These are phyloP conservation scores for Cyberlindnera subsufficiens DNA, from an alignment of 805 yeast genomes.

Conservation along the genomic window DNA sequence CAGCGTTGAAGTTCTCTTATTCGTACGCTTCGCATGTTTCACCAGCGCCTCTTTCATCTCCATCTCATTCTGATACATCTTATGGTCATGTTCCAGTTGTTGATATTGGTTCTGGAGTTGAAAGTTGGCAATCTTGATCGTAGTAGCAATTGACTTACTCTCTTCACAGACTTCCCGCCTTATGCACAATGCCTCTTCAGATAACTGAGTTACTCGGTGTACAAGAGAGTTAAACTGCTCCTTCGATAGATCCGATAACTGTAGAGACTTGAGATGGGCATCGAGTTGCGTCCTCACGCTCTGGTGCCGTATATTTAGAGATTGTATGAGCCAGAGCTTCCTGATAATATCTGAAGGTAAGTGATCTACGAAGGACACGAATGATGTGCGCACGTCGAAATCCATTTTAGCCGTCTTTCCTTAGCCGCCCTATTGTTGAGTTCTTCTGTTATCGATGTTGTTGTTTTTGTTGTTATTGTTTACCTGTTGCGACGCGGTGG, in stretches of 20 bases:
- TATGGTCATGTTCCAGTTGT: conserved; percentile 23
- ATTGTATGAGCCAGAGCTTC: conserved; percentile 34
- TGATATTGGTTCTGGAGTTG: conserved; percentile 18
- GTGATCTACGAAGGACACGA: conserved; percentile 34
- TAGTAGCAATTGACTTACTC: conserved; percentile 20
- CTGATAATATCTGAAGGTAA: conserved; percentile 38
- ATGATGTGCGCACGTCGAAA: conserved; percentile 32
- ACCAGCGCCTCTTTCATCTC: conserved; percentile 13
- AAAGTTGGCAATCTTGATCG: conserved; percentile 19
- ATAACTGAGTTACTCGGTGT: background rate
- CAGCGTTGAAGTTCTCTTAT: conserved; percentile 11
- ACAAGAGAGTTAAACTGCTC: background rate
- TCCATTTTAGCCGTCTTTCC: background rate
- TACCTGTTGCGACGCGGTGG: background rate
- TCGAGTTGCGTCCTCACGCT: conserved; percentile 14
- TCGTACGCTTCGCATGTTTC: conserved; percentile 15
- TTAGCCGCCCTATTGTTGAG: background rate
- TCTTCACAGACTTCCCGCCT: conserved; percentile 27
- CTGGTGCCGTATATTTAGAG: conserved; percentile 24
- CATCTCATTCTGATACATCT: conserved; percentile 19
- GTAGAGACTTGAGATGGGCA: conserved; percentile 7
- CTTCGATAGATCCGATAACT: background rate
- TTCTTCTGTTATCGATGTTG: background rate
- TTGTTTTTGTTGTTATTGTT: background rate
- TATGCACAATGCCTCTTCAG: conserved; percentile 18